Conservation (phyloP, 2,329 filamentous ascomycete species). For the Xylaria sp. region DNA sequence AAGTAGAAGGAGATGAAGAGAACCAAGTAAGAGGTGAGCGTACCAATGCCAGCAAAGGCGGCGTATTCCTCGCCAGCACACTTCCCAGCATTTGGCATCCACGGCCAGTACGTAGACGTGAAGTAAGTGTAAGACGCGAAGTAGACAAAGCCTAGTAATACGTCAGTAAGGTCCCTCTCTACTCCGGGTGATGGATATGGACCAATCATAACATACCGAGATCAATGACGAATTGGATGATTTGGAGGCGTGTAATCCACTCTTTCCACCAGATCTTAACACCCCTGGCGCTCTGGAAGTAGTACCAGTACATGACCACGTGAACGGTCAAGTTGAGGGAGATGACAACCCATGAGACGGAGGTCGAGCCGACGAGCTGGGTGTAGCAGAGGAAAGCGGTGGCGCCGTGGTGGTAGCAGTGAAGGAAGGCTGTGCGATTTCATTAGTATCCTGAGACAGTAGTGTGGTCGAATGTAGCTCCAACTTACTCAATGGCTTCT, state of each 20-base stretch:
- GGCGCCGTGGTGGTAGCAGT: conserved; percentile 98
- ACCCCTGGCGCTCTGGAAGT: conserved; percentile 97
- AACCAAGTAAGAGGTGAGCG: conserved; percentile 93
- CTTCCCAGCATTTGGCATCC: conserved; percentile 83
- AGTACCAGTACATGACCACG: conserved; percentile 99
- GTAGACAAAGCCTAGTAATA: conserved; percentile 85
- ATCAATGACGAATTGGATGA: conserved; percentile 96
- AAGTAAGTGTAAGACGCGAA: conserved; percentile 99
- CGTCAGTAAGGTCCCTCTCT: conserved; percentile 33
- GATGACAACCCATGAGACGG: conserved; percentile 96
- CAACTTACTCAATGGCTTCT: conserved; percentile 88
- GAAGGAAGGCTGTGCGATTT: conserved; percentile 78
- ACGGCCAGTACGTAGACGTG: conserved; percentile 86
- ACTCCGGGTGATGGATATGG: not conserved
- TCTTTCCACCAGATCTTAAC: conserved; percentile 99
- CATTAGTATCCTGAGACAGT: conserved; percentile 16
- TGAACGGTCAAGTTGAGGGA: conserved; percentile 92
- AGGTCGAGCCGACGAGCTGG: conserved; percentile 90
- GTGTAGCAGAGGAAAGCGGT: conserved; percentile 98
- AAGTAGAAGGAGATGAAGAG: conserved; percentile 99
- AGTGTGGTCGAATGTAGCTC: not conserved
- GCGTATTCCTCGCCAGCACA: conserved; percentile 98
- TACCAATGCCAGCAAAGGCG: conserved; percentile 89
- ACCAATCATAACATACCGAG: conserved; percentile 72
- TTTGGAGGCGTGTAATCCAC: conserved; percentile 98